Percentiles rank a stretch among this genome's conserved stretches.
phyloP scores from a whole-genome alignment of 768 basidiomycete species.

The Amanita subjunquillea region DNA sequence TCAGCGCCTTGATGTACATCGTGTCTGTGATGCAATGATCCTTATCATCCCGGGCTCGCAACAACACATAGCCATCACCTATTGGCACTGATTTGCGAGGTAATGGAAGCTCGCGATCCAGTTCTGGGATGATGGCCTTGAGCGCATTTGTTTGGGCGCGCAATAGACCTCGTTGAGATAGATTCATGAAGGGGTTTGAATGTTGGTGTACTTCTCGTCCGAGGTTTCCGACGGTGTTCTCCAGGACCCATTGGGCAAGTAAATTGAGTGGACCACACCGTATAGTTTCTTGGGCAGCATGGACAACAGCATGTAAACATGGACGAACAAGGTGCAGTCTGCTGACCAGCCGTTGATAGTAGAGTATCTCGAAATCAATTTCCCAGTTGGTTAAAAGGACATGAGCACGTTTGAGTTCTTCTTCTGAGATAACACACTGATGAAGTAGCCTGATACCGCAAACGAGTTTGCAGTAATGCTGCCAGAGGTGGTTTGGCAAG shows the following conservation, averaged over 20 bases:
- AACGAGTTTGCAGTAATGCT: no score
- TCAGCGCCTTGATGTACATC: background rate
- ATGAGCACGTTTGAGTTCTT: constrained; percentile 11
- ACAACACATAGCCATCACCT: background rate
- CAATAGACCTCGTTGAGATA: no score
- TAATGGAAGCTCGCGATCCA: background rate
- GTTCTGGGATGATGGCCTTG: constrained; percentile 9
- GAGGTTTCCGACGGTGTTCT: no score
- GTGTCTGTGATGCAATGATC: background rate
- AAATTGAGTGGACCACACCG: no score
- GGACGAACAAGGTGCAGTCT: background rate
- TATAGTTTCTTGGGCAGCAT: no score
- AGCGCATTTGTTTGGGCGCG: constrained; percentile 11
- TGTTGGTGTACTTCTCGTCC: no score
- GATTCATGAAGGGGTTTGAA: no score
- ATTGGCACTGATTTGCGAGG: constrained; percentile 1
- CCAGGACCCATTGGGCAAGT: no score
- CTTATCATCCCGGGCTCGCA: background rate
- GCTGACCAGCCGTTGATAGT: constrained; percentile 15
- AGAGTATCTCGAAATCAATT: constrained; percentile 19
- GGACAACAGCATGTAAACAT: no score
- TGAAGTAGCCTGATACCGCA: no score
- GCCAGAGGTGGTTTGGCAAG: no score
- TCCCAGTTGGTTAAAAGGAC: constrained; percentile 13
- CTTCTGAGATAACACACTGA: constrained; percentile 7